Percentiles rank a stretch among this genome's conserved stretches.
phyloP scores from a whole-genome alignment of 495 filamentous ascomycete genomes.

The Trichoderma asperelloides region DNA sequence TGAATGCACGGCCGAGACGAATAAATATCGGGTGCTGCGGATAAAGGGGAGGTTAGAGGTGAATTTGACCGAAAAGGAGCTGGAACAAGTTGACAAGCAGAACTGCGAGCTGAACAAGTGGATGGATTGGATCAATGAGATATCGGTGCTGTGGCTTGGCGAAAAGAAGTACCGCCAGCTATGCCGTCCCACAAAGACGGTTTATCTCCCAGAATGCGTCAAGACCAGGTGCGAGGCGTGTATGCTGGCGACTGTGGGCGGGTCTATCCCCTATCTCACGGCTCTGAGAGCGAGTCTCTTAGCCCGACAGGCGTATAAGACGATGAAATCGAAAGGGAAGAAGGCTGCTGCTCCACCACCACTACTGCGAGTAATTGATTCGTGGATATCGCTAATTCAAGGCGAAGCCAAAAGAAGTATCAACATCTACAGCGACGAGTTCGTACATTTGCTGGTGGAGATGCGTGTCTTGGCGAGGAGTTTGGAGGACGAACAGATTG shows the following conservation, averaged over 20 bases:
- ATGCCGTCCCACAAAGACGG: not conserved
- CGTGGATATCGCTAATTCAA: constrained; percentile 26
- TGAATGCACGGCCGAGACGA: constrained; percentile 27
- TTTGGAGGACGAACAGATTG: constrained; percentile 7
- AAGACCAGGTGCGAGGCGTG: constrained; percentile 35
- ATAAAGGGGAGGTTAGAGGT: constrained; percentile 1
- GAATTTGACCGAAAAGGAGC: no score
- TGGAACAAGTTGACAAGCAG: no score
- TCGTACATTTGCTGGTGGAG: constrained; percentile 7
- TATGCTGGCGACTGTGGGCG: constrained; percentile 34
- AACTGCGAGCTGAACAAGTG: constrained; percentile 18
- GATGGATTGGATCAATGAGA: constrained; percentile 22
- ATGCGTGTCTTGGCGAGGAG: constrained; percentile 13
- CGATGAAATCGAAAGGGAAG: constrained; percentile 11
- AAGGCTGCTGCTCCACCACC: constrained; percentile 16
- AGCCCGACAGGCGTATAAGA: constrained; percentile 16
- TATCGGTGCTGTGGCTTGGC: constrained; percentile 28
- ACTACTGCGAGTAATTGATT: constrained; percentile 27
- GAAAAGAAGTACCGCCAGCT: not conserved
- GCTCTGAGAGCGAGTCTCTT: constrained; percentile 29
- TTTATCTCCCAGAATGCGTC: constrained; percentile 19
- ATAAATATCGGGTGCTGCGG: constrained; percentile 17
- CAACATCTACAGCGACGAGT: constrained; percentile 14
- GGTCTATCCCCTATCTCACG: constrained; percentile 23
- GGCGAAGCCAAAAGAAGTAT: constrained; percentile 6